Percentiles rank a stretch among this genome's conserved stretches.
These are phyloP conservation scores for Yamadazyma pseudoaaseri DNA, from an alignment of 1,139 yeast genomes.

Conservation along the genomic window DNA sequence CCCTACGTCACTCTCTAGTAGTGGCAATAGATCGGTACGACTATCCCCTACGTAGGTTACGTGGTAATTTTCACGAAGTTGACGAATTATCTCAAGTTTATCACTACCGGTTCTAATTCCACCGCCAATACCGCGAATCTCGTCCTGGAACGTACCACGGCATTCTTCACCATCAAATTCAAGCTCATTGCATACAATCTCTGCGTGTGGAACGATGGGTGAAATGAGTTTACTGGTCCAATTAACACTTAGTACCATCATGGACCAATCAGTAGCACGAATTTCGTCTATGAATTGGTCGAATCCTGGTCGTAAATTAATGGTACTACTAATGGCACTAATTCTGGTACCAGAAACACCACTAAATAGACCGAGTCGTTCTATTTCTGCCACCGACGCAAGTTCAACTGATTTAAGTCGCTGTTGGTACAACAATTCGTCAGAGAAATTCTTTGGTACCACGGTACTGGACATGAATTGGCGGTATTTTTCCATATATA, in stretches of 20 bases:
- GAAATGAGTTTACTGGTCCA: constrained; percentile 58
- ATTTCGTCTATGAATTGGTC: constrained; percentile 31
- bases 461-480: constrained; percentile 18
- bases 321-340: constrained; percentile 31
- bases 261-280: constrained; percentile 24
- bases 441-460: constrained; percentile 19
- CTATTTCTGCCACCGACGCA: constrained; percentile 51
- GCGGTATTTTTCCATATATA: constrained; percentile 41
- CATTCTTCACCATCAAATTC: constrained; percentile 35
- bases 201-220: constrained; percentile 13
- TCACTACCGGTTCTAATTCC: constrained; percentile 57
- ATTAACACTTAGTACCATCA: constrained; percentile 58
- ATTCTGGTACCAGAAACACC: constrained; percentile 38
- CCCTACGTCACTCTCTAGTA: constrained; percentile 50
- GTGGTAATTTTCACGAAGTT: constrained; percentile 16
- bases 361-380: constrained; percentile 38
- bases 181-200: constrained; percentile 49
- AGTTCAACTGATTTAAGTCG: constrained; percentile 48
- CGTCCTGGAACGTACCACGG: constrained; percentile 36
- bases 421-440: constrained; percentile 45
- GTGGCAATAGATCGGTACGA: constrained; percentile 58
- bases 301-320: constrained; percentile 46
- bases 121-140: constrained; percentile 2
- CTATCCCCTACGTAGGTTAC: constrained; percentile 66
- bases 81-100: constrained; percentile 35